Evolutionary conservation across 2,329 filamentous ascomycete species (phyloP), one percentile per base, ranked within the genome.

Genomic region (Penicillium sp.): DNA sequence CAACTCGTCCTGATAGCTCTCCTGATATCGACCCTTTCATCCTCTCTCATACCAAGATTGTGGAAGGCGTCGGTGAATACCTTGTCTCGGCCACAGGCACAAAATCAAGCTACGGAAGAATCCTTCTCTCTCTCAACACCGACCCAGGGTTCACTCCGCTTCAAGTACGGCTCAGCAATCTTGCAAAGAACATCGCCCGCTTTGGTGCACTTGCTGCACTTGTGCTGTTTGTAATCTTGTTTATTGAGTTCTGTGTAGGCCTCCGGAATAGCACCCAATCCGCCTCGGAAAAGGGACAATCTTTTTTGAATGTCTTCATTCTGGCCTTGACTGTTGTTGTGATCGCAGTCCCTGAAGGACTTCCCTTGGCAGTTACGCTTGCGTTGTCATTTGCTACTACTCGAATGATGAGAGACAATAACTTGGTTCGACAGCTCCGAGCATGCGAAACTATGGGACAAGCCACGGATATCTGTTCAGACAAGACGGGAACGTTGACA

Each of bases 371-470:
- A 15, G 88, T 90, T 16, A 90, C 88, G 0, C 76, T 91, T 9
- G 87, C 88, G 5, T 75, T 91, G 35, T 87, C 87, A 7, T 90
- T 90, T 68, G 87, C 87, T 1, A 90, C 87, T 1, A 89, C 84
- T 7, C 82, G 85, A 49, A 90, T 90, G 88, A 72, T 89, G 50
- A 86, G 82, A 61, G 86, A 90, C 68, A 87, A 88, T 71, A 90
- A 90, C 65, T 73, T 91, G 54, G 87, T 90, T 39, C 84, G 87
- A 23, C 85, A 89, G 48, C 78, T 91, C 56, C 87, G 87, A 65
- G 86, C 88, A 15, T 90, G 87, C 63, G 88, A 90, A 69, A 89
- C 89, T 39, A 89, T 90, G 87, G 88, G 88, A 46, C 90, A 89
- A 65, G 87, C 86, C 3, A 88, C 86, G 1, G 87, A 87, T 0